phyloP scores from a whole-genome alignment of 371 early-diverging fungal species.

The Mucor velutinosus region DNA sequence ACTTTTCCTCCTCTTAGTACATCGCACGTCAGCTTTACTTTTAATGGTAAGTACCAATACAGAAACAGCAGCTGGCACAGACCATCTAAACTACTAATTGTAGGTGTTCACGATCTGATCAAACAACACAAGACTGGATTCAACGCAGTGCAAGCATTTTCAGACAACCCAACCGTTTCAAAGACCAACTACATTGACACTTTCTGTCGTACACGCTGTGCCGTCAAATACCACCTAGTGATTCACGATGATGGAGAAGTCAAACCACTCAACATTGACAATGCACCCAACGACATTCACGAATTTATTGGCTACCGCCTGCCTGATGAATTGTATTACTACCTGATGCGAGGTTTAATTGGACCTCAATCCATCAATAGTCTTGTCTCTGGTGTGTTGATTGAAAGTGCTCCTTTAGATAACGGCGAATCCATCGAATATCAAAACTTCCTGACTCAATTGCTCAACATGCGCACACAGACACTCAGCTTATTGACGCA shows the following conservation, averaged over 20 bases:
- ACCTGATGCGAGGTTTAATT: slow-evolving; percentile 71
- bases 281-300: slow-evolving; percentile 79
- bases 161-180: slow-evolving; percentile 58
- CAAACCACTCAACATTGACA: slow-evolving; percentile 67
- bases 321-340: slow-evolving; percentile 76
- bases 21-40: slow-evolving; percentile 57
- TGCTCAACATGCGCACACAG: slow-evolving; percentile 63
- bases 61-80: background rate
- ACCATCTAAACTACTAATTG: background rate
- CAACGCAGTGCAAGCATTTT: slow-evolving; percentile 69
- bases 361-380: slow-evolving; percentile 70
- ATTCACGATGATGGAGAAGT: slow-evolving; percentile 72
- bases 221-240: slow-evolving; percentile 74
- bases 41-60: slow-evolving; percentile 49
- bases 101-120: slow-evolving; percentile 64
- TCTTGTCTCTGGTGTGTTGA: slow-evolving; percentile 67
- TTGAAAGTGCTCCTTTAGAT: slow-evolving; percentile 77
- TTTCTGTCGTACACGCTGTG: slow-evolving; percentile 74
- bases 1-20: slow-evolving; percentile 74
- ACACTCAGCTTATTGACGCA: slow-evolving; percentile 64
- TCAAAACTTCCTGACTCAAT: slow-evolving; percentile 61
- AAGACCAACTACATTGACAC: slow-evolving; percentile 71
- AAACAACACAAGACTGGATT: slow-evolving; percentile 75
- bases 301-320: slow-evolving; percentile 82
- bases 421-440: slow-evolving; percentile 84